Evolutionary conservation across 768 basidiomycete species (phyloP).

Genomic region (Russula earlei): DNA sequence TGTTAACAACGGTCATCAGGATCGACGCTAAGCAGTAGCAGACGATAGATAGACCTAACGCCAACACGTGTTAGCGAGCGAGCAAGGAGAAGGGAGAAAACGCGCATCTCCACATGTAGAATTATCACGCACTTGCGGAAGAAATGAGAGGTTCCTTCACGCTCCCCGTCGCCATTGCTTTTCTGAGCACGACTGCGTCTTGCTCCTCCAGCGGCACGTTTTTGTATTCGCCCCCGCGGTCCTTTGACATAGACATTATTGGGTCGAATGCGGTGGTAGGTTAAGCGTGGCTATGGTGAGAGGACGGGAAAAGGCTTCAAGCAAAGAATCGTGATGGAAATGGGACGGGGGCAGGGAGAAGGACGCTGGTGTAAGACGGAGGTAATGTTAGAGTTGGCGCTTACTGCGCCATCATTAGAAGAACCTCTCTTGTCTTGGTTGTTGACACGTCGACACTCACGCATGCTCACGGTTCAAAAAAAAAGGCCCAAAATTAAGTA

Average conservation of each 20-base stretch:
- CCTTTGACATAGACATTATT: constrained; percentile 11
- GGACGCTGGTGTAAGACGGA: neutral
- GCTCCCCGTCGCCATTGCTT: constrained; percentile 36
- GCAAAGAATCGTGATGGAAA: neutral
- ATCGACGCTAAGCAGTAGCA: constrained; percentile 92
- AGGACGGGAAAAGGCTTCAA: neutral
- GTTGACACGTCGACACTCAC: no score
- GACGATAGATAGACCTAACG: constrained; percentile 64
- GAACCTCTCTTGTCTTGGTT: no score
- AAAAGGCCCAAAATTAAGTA: neutral
- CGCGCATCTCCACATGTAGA: neutral
- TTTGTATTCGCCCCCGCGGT: constrained; percentile 21
- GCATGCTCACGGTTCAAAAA: no score
- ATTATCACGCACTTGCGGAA: constrained; percentile 25
- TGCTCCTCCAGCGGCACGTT: constrained; percentile 26
- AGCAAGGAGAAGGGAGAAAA: neutral
- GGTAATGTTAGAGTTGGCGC: no score
- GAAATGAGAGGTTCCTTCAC: constrained; percentile 23
- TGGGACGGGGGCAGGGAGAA: neutral
- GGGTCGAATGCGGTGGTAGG: neutral
- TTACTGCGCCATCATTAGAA: no score
- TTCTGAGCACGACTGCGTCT: constrained; percentile 47
- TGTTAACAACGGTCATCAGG: constrained; percentile 95
- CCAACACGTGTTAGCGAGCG: neutral
- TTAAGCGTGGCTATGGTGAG: neutral